Conservation (phyloP, 2,329 filamentous ascomycete genomes). For the Cordyceps militaris region DNA sequence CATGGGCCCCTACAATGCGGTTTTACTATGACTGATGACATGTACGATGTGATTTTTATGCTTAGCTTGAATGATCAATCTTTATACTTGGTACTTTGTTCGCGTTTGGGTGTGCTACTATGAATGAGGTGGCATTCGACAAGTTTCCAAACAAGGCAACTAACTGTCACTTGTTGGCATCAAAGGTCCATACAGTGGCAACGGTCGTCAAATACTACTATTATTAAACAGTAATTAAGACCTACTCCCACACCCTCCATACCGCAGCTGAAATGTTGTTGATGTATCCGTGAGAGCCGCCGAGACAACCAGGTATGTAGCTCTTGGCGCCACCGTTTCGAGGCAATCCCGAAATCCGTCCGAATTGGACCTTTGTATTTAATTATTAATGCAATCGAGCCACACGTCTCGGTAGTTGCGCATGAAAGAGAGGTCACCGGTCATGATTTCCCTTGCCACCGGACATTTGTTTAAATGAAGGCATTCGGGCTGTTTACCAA, state of each 20-base stretch:
- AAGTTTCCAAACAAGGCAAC: neutral
- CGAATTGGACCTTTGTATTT: neutral
- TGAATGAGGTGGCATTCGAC: neutral
- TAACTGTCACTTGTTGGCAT: neutral
- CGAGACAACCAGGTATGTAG: neutral
- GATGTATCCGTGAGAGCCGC: no score
- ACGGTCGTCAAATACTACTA: no score
- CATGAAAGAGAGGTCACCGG: neutral
- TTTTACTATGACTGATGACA: conserved; percentile 2
- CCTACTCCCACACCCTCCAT: no score
- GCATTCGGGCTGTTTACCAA: neutral
- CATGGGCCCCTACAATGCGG: neutral
- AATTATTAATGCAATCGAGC: neutral
- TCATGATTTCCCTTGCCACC: neutral
- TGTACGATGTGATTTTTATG: neutral
- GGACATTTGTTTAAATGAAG: neutral
- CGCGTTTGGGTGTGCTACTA: neutral
- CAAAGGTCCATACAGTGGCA: neutral
- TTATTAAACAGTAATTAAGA: no score
- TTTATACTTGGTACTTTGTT: neutral
- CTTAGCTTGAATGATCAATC: neutral
- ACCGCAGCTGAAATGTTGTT: no score
- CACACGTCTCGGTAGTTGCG: neutral
- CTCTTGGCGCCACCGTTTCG: neutral
- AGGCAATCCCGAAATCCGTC: neutral